phyloP scores from a whole-genome alignment of 257 asterid genomes.

The Anisodus acutangulus region DNA sequence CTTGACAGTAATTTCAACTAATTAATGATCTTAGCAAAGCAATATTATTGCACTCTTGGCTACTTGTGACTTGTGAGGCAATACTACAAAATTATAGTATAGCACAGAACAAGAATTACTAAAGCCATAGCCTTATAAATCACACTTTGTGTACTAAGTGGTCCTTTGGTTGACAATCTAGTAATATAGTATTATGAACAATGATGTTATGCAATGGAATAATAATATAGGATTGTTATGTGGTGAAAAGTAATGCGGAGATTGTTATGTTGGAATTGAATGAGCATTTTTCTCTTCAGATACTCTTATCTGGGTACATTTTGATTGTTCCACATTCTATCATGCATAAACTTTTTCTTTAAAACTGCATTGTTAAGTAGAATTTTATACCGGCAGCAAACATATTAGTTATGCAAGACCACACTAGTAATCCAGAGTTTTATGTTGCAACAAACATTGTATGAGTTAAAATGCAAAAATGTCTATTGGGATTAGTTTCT shows the following conservation, averaged over 20 bases:
- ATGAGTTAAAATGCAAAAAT: background rate
- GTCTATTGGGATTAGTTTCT: background rate
- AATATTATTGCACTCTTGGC: background rate
- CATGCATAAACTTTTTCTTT: background rate
- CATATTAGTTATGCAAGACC: background rate
- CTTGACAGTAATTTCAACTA: background rate
- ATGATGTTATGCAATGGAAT: background rate
- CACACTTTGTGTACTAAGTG: background rate
- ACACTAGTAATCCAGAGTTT: background rate
- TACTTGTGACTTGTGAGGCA: background rate
- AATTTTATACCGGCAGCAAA: background rate
- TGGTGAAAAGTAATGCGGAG: background rate
- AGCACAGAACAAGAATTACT: background rate
- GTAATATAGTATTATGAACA: background rate
- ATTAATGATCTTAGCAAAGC: background rate
- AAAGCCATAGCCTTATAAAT: background rate
- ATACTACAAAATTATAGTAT: background rate
- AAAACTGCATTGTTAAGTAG: background rate
- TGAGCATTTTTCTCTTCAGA: background rate
- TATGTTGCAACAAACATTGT: background rate
- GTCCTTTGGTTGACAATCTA: background rate
- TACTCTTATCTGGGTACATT: background rate
- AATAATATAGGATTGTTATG: background rate
- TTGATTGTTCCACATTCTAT: background rate
- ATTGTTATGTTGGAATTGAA: background rate